phyloP scores from a whole-genome alignment of 1,284 basidiomycete species.

The Trametes versicolor region DNA sequence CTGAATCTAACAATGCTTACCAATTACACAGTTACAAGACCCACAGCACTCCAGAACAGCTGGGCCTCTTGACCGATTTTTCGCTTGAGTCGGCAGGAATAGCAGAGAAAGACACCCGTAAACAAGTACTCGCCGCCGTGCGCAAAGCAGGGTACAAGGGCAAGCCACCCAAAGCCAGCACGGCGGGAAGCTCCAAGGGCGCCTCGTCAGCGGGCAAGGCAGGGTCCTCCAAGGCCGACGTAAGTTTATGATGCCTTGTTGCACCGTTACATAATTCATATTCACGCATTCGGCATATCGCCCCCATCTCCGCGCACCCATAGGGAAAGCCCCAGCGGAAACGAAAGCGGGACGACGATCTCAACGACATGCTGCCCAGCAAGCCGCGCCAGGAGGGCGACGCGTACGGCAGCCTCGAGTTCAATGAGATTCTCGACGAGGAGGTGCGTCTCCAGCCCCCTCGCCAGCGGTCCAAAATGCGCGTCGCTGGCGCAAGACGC shows the following conservation, averaged over 20 bases:
- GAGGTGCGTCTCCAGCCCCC: constrained; percentile 52
- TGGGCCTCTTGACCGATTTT: constrained; percentile 66
- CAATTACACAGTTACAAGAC: constrained; percentile 71
- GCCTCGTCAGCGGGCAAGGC: constrained; percentile 18
- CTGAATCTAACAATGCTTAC: constrained; percentile 23
- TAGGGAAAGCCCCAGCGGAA: constrained; percentile 38
- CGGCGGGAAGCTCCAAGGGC: constrained; percentile 10
- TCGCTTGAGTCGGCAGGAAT: constrained; percentile 69
- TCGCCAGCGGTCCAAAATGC: constrained; percentile 11
- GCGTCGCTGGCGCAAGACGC: constrained; percentile 2
- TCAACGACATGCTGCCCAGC: constrained; percentile 70
- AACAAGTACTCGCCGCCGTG: constrained; percentile 68
- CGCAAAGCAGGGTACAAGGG: constrained; percentile 67
- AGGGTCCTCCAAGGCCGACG: constrained; percentile 28
- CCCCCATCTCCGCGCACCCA: constrained; percentile 13
- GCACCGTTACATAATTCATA: constrained; percentile 30
- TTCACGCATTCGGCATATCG: constrained; percentile 16
- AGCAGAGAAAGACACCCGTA: constrained; percentile 75
- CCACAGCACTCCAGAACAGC: constrained; percentile 68
- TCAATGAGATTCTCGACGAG: constrained; percentile 77
- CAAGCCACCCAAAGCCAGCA: constrained; percentile 31
- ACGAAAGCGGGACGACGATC: constrained; percentile 56
- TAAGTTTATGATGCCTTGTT: constrained; percentile 23
- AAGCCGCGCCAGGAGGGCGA: constrained; percentile 59
- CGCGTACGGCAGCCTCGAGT: constrained; percentile 66